phyloP scores from a whole-genome alignment of 768 basidiomycete genomes.

The Boletus subcaerulescens region DNA sequence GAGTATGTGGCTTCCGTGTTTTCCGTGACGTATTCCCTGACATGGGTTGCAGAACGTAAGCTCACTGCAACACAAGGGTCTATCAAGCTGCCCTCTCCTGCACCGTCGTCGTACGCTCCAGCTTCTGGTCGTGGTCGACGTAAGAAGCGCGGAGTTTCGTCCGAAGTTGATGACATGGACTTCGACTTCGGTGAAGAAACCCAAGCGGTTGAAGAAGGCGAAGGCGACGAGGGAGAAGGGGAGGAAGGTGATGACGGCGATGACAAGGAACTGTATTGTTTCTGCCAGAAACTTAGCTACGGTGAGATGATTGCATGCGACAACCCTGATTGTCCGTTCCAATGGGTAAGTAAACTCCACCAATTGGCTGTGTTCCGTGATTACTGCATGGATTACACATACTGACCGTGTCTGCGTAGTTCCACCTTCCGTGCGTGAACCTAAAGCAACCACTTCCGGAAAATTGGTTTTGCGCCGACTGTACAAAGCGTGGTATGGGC shows the following conservation, averaged over 20 bases:
- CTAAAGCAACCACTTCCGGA: constrained; percentile 56
- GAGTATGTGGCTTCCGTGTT: constrained; percentile 17
- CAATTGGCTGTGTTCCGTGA: background rate
- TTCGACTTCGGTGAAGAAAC: constrained; percentile 34
- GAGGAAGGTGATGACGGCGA: constrained; percentile 51
- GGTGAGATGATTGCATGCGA: constrained; percentile 71
- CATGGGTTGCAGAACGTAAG: constrained; percentile 27
- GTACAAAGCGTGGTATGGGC: constrained; percentile 38
- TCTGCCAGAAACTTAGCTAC: constrained; percentile 60
- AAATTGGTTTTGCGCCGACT: constrained; percentile 59
- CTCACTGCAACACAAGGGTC: constrained; percentile 28
- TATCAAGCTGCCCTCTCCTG: constrained; percentile 36
- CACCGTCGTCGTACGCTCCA: constrained; percentile 29
- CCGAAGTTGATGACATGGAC: constrained; percentile 34
- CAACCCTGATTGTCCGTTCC: constrained; percentile 50
- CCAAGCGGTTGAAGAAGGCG: constrained; percentile 29
- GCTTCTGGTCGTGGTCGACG: constrained; percentile 31
- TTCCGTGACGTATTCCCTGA: background rate
- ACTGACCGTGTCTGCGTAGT: constrained; percentile 37
- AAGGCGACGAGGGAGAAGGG: constrained; percentile 36
- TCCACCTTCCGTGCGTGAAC: constrained; percentile 60
- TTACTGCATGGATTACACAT: background rate
- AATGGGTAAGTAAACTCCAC: constrained; percentile 52
- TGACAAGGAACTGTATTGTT: constrained; percentile 60
- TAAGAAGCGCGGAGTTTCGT: constrained; percentile 36